Base-by-base conservation (phyloP, 768 basidiomycete species). In the Rhizopogon roseolus region DNA sequence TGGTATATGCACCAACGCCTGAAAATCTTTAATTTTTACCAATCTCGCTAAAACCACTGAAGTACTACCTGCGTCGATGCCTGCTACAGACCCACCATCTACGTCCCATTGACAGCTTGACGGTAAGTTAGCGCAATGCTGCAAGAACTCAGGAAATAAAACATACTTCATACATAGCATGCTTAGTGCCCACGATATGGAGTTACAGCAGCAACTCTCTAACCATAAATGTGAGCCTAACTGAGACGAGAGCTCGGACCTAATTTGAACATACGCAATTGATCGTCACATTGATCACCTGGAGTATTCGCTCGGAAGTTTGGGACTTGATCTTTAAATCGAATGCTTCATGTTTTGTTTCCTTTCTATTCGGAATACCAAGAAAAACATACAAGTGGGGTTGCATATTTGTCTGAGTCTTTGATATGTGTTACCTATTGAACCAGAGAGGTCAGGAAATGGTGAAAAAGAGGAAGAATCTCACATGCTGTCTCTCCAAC, bases 401-500 rank as follows among this genome's bases (percentile, higher is more conserved):
- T 60, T 56, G 49, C 66, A 67, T 52, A 66, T 66, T 49, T 62
- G 65, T 27, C 63, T 60, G 4, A 67, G 52, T 14, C 57, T 55
- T 49, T 66, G 58, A 49, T 67, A 66, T 1, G 65, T 66, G 36
- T 29, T 22, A 53, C 66, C 66, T 64, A 32, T 60, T 38, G 14
- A 32, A 17, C 11, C 17, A 11, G 27, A 13, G 32, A 34, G 4
- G 49, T 49, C 49, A 11, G 22, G 41, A n/a, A 5, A 8, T 10
- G 43, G 11, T 36, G 6, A 19, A 22, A 38, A 16, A 32, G 52
- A 11, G 34, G 9, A 9, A 6, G 6, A 14, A 17, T 22, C 66
- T 57, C 44, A 66, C 65, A 66, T 17, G 66, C 65, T 34, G 65
- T 60, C 49, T 67, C 66, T 22, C 65, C 66, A 4, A 65, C 63